phyloP scores from a whole-genome alignment of 192 early-diverging fungal genomes.

The Podila horticola region DNA sequence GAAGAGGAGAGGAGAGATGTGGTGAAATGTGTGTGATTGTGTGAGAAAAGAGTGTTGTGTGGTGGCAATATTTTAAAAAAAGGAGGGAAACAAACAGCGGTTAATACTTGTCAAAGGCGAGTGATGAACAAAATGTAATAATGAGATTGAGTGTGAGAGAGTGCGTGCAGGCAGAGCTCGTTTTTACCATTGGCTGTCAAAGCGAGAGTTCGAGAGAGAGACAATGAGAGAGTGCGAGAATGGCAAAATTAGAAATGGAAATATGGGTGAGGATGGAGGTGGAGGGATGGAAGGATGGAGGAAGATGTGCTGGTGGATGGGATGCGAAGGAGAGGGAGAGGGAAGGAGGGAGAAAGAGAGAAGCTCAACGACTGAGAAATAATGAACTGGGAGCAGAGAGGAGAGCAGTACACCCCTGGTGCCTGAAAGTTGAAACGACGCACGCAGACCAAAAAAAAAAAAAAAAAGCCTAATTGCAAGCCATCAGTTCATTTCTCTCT shows the following conservation, averaged over 20 bases:
- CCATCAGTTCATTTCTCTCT: too few relatives aligned
- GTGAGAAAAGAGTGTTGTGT: neutral
- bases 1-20: neutral
- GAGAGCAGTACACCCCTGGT: too few relatives aligned
- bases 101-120: neutral
- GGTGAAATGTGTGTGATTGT: neutral
- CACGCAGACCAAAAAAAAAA: too few relatives aligned
- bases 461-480: too few relatives aligned
- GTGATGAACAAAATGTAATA: neutral
- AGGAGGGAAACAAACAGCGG: neutral
- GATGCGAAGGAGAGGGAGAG: too few relatives aligned
- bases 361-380: neutral
- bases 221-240: neutral
- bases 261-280: neutral
- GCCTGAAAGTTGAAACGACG: too few relatives aligned
- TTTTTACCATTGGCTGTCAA: constrained; percentile 1
- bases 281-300: neutral
- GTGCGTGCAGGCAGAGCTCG: too few relatives aligned
- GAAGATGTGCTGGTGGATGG: neutral
- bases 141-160: neutral
- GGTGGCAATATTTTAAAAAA: neutral
- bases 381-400: too few relatives aligned
- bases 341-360: neutral
- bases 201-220: neutral
- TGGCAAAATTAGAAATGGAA: neutral